Evolutionary conservation across 2,329 filamentous ascomycete species (phyloP), one percentile per base, ranked within the genome.

Genomic region (Cytospora piceae): DNA sequence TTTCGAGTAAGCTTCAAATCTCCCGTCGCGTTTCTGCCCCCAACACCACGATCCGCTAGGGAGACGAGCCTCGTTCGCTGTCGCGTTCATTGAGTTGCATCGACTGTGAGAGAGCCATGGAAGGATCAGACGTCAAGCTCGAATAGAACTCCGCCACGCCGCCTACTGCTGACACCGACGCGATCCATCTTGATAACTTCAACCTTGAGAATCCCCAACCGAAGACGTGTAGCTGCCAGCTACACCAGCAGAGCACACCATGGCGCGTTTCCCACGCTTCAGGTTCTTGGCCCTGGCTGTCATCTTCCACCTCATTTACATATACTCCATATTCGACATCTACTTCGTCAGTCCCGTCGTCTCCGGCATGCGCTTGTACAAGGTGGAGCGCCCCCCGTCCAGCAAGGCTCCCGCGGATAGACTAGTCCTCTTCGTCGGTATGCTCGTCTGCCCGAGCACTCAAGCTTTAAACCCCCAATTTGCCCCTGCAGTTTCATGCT

Each of bases 321-420:
- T 97, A 64, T 91, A 90, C 75, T 97, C 93, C 67, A 98, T 98
- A 74, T 99, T 99, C 80, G 94, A 97, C 77, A 95, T 98, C 70
- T 98, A 99, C 80, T 99, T 99, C 75, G 93, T 97, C 75, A 97
- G 93, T 76, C 95, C 95, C 27, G 95, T 99, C 72, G 95, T 98
- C 63, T 91, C 90, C 81, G 95, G 95, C 74, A 99, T 99, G 95
- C 87, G 86, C 73, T 85, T 93, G 67, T 94, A 93, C 78, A 80
- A 82, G 55, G 83, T 96, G 46, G 86, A 93, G 67, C 83, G 89
- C 63, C 80, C 85, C 49, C 71, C 78, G 52, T 79, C 80, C 60
- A 77, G 77, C 59, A 87, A 90, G 76, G 86, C 94, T 27, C 95
- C 95, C 1, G 94, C 96, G 6, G 92, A 95, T 77, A 88, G 95